Conservation (phyloP, 2,329 filamentous ascomycete species). For the Chaetomiaceae sp. region DNA sequence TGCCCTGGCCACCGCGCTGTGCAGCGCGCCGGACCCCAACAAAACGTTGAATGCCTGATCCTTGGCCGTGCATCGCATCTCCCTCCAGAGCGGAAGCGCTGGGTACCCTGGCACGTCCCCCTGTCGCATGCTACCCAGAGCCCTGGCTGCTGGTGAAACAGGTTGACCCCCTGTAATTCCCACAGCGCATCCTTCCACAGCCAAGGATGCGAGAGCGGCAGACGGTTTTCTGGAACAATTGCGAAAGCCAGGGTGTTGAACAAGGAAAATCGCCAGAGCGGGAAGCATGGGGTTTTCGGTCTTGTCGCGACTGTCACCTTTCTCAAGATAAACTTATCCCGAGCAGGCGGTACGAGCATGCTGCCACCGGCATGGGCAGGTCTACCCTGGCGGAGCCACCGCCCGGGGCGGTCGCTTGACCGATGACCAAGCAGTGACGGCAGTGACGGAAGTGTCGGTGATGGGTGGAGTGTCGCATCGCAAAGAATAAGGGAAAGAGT, state of each 20-base stretch:
- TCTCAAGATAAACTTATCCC: slow-evolving; percentile 11
- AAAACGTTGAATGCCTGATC: slow-evolving; percentile 13
- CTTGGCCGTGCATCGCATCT: slow-evolving; percentile 14
- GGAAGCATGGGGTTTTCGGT: slow-evolving; percentile 5
- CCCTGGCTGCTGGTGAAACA: slow-evolving; percentile 50
- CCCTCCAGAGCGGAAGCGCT: slow-evolving; percentile 24
- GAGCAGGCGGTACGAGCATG: slow-evolving; percentile 1
- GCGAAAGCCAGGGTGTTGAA: slow-evolving; percentile 23
- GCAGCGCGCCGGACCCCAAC: not conserved
- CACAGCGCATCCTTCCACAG: slow-evolving; percentile 37
- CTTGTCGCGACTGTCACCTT: slow-evolving; percentile 1
- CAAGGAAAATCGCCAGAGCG: slow-evolving; percentile 8
- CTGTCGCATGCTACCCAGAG: slow-evolving; percentile 34
- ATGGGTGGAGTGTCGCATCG: slow-evolving; percentile 13
- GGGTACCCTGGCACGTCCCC: slow-evolving; percentile 26
- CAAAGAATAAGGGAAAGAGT: slow-evolving; percentile 21
- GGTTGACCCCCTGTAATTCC: slow-evolving; percentile 45
- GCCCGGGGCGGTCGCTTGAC: slow-evolving; percentile 10
- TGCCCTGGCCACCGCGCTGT: too few relatives aligned
- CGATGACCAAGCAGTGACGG: slow-evolving; percentile 4
- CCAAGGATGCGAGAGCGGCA: slow-evolving; percentile 41
- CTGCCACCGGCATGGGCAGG: too few relatives aligned
- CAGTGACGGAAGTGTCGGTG: slow-evolving; percentile 13
- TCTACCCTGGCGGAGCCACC: slow-evolving; percentile 8
- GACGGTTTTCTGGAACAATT: slow-evolving; percentile 40